Evolutionary conservation across 192 early-diverging fungal species (phyloP).

Genomic region (Linnemannia hyalina): DNA sequence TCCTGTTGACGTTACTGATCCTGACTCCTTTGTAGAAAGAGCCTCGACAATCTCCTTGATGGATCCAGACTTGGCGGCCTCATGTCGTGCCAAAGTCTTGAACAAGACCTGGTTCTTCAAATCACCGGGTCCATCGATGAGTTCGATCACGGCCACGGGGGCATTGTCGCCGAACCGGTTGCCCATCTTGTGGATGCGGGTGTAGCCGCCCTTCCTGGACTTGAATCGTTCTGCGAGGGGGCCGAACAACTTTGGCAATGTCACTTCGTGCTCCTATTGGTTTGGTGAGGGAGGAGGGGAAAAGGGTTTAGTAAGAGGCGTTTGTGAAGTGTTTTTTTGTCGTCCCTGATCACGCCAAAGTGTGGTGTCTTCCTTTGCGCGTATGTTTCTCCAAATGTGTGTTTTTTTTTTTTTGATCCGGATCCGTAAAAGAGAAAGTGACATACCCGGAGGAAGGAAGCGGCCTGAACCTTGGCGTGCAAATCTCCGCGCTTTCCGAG

Average conservation of each 20-base stretch:
- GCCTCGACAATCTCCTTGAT: conserved; percentile 38
- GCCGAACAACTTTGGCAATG: conserved; percentile 85
- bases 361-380: background rate
- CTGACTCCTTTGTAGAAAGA: too few species aligned
- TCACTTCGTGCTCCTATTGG: conserved; percentile 72
- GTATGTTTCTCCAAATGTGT: background rate
- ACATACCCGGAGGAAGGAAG: conserved; percentile 66
- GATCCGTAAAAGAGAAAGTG: background rate
- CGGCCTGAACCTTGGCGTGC: conserved; percentile 71
- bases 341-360: background rate
- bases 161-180: conserved; percentile 86
- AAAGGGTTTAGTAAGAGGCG: background rate
- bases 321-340: background rate
- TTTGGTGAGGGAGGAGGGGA: background rate
- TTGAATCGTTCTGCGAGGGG: conserved; percentile 88
- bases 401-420: background rate
- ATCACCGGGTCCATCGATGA: conserved; percentile 88
- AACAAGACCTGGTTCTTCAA: conserved; percentile 67
- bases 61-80: conserved; percentile 29
- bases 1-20: background rate
- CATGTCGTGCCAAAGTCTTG: conserved; percentile 61
- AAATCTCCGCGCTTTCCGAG: conserved; percentile 81
- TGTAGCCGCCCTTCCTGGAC: conserved; percentile 87
- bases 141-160: conserved; percentile 92
- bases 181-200: conserved; percentile 85